Base-by-base conservation (phyloP, 192 early-diverging fungal genomes). In the Mortierella alpina region DNA sequence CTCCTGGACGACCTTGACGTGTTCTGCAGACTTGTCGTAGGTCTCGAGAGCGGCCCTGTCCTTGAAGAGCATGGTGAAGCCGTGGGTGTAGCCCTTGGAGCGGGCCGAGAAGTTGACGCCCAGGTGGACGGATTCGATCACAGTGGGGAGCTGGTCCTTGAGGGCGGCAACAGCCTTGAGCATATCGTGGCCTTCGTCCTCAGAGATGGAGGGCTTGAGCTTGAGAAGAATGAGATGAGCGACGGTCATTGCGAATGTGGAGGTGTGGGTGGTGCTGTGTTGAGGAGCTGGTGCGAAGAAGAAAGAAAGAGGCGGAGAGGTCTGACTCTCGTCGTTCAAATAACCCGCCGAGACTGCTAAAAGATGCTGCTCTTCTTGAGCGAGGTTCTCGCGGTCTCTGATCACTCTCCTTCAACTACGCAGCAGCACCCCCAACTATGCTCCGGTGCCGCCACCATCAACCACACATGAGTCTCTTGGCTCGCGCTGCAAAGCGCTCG, bases 51-150 rank as follows among this genome's bases (percentile, higher is more conserved):
- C 77, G 12, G 58, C 77, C 17, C 54, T 63, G 58, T 68, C 60
- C 68, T 80, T 80, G 64, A 80, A 80, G 70, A 72, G 52, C 77
- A 80, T 80, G 20, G 77, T 80, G 59, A 80, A 80, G 58, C 59
- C 69, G 18, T 80, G 70, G 44, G 77, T 80, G 56, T 62, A 80
- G 44, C 77, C 77, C 55, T 80, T 67, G 58, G 63, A 53, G 23
- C 68, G 75, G 8, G 63, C 62, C 6, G 68, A 46, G 31, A 78
- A 78, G 63, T 80, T 80, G 70, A 49, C 22, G 9, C 77, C 77
- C 17, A 80, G 52, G 55, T 80, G 77, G 11, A 80, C 77, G 8
- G 77, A 80, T n/a, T 80, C 64, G 44, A 80, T 40, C 31, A 80
- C 62, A 9, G 23, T 48, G 44, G 77, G 69, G 40, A 80, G 60